Base-by-base conservation (phyloP, 805 yeast genomes). In the Wickerhamiella siamensis region DNA sequence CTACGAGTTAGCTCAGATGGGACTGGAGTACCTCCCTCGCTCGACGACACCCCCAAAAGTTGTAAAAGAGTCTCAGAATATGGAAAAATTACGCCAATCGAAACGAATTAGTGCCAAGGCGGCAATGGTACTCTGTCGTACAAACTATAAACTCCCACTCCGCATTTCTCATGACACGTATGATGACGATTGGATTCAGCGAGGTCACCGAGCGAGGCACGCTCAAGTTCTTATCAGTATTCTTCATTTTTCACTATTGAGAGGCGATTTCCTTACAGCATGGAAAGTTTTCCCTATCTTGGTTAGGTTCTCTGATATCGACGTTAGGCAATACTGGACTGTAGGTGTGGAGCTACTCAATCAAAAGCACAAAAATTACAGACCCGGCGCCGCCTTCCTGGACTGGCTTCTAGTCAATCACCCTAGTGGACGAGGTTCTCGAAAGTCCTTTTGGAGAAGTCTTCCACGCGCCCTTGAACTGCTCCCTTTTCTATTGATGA, bases 111-210 rank as follows among this genome's bases (percentile, higher is more conserved):
- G 37, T 21, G 37, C 27, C 27, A 34, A 34, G 3, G 26, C 37
- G 8, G 10, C 8, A 12, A 5, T 5, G 4, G n/a, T 34, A 5
- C 17, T 34, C 4, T 6, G 6, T 5, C 15, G 37, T 4, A 20
- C 37, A 10, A 34, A 34, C 26, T 34, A 34, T 20, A 21, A 16
- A 5, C 27, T 5, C 17, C 37, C 24, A 3, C 21, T 20, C 26
- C 21, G 20, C 15, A 8, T 24, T 8, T 8, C 29, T 12, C 12
- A 8, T 6, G 20, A 34, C 17, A 10, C 37, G 17, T 24, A 24
- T 6, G 29, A 34, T 19, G 37, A 34, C 27, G 37, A 19, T 21
- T 34, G 37, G 37, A 20, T 34, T 10, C 37, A 19, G 14, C 19
- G 20, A n/a, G 27, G 27, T 17, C 17, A 20, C 24, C 37, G 37